phyloP scores from a whole-genome alignment of 176 grass and related monocot species.

The Bolboschoenus planiculmis region DNA sequence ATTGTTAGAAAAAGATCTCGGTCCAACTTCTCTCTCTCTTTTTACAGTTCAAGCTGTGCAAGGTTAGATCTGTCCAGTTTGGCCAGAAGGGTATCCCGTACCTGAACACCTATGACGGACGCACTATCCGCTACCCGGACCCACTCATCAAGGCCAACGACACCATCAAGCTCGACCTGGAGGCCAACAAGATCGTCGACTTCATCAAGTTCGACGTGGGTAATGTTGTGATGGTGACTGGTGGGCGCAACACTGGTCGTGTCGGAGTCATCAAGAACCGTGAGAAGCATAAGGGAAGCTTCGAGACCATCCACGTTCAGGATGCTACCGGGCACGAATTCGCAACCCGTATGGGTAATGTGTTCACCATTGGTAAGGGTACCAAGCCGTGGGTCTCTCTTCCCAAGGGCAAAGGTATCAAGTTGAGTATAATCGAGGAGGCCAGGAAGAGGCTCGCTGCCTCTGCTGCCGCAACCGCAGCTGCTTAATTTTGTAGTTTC shows the following conservation, averaged over 20 bases:
- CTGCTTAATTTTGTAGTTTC: constrained; percentile 6
- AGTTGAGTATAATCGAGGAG: constrained; percentile 48
- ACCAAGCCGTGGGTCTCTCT: constrained; percentile 37
- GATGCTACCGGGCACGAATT: constrained; percentile 37
- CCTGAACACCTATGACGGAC: constrained; percentile 38
- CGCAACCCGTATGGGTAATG: constrained; percentile 35
- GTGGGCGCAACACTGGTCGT: constrained; percentile 37
- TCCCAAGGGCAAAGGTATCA: constrained; percentile 47
- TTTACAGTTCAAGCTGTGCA: constrained; percentile 42
- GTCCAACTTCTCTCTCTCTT: not conserved
- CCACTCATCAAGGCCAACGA: constrained; percentile 43
- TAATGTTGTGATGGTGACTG: constrained; percentile 45
- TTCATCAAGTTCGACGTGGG: constrained; percentile 51
- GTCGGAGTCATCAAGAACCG: constrained; percentile 45
- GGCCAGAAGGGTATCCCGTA: constrained; percentile 45
- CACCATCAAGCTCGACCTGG: constrained; percentile 44
- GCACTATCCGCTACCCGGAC: constrained; percentile 42
- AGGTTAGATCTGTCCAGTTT: constrained; percentile 42
- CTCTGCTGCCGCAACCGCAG: constrained; percentile 9
- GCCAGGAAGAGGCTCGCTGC: constrained; percentile 34
- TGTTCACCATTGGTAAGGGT: constrained; percentile 43
- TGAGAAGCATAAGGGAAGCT: constrained; percentile 42
- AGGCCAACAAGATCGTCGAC: constrained; percentile 35
- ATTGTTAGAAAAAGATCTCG: not conserved
- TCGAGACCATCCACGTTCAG: constrained; percentile 32